Percentiles rank a stretch among this genome's conserved stretches.
phyloP scores from a whole-genome alignment of 352 stramenopile species.

The Pseudoperonospora humuli region DNA sequence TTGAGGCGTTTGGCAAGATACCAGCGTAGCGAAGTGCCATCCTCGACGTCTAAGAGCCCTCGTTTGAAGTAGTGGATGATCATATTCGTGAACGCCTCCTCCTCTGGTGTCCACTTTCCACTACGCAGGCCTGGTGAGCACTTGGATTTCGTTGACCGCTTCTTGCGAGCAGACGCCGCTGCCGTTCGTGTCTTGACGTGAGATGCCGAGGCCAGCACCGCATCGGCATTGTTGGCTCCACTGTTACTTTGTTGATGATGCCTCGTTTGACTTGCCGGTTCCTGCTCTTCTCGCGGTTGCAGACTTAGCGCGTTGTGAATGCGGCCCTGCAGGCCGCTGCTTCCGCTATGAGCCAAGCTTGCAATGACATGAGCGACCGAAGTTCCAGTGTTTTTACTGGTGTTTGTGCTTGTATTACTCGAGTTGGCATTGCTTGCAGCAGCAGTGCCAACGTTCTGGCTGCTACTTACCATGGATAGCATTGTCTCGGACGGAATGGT shows the following conservation, averaged over 20 bases:
- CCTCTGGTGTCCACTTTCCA: conserved; percentile 80
- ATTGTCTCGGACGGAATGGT: conserved; percentile 31
- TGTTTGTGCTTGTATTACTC: conserved; percentile 5
- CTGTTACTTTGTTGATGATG: conserved; percentile 19
- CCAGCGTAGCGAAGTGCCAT: conserved; percentile 79
- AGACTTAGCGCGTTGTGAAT: conserved; percentile 5
- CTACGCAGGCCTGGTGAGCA: conserved; percentile 70
- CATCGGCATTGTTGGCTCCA: conserved; percentile 13
- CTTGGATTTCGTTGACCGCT: conserved; percentile 84
- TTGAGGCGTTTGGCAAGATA: conserved; percentile 81
- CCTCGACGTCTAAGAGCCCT: conserved; percentile 66
- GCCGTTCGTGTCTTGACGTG: not conserved
- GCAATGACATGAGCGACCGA: conserved; percentile 27
- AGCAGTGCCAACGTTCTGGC: conserved; percentile 12
- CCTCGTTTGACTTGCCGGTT: not conserved
- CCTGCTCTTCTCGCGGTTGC: conserved; percentile 16
- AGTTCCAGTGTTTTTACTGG: conserved; percentile 18
- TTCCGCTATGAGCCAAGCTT: conserved; percentile 19
- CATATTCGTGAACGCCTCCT: conserved; percentile 77
- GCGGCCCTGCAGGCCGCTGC: conserved; percentile 6
- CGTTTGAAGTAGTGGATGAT: conserved; percentile 85
- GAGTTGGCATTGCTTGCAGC: conserved; percentile 10
- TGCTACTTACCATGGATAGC: conserved; percentile 56
- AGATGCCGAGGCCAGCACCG: conserved; percentile 20
- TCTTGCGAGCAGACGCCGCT: conserved; percentile 25